These are phyloP conservation scores for Ehretia macrophylla DNA, from an alignment of 257 asterid species.

Conservation along the genomic window DNA sequence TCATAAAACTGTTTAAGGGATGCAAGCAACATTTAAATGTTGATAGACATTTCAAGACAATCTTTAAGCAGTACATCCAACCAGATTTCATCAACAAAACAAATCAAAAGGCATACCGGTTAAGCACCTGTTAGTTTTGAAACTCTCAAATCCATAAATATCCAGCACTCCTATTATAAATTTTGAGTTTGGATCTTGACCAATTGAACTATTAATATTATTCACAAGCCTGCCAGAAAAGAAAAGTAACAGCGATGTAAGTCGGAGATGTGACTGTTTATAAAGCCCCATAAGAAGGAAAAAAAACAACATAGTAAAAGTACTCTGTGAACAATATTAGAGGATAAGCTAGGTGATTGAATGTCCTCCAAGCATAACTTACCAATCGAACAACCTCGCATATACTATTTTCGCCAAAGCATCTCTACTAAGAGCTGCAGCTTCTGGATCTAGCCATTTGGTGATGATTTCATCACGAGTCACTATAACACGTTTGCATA, in stretches of 20 bases:
- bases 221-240: constrained; percentile 47
- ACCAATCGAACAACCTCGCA: constrained; percentile 96
- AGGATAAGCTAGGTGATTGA: neutral
- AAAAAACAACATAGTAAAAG: neutral
- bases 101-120: constrained; percentile 29
- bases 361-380: constrained; percentile 15
- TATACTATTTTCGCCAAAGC: constrained; percentile 93
- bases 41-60: neutral
- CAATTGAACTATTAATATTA: constrained; percentile 42
- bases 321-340: neutral
- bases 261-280: neutral
- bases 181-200: constrained; percentile 47
- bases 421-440: constrained; percentile 87
- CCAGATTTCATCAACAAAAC: constrained; percentile 11
- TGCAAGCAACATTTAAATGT: neutral
- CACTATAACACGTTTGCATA: constrained; percentile 88
- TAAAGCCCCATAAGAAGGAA: neutral
- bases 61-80: neutral
- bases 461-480: constrained; percentile 97
- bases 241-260: neutral
- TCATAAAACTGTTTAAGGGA: neutral
- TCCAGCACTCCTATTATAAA: constrained; percentile 52
- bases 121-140: constrained; percentile 63
- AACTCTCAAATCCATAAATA: constrained; percentile 55
- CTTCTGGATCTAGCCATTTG: constrained; percentile 90